Evolutionary conservation across 2,329 filamentous ascomycete genomes (phyloP), one percentile per base, ranked within the genome.

Genomic region (Coleophoma cylindrospora): DNA sequence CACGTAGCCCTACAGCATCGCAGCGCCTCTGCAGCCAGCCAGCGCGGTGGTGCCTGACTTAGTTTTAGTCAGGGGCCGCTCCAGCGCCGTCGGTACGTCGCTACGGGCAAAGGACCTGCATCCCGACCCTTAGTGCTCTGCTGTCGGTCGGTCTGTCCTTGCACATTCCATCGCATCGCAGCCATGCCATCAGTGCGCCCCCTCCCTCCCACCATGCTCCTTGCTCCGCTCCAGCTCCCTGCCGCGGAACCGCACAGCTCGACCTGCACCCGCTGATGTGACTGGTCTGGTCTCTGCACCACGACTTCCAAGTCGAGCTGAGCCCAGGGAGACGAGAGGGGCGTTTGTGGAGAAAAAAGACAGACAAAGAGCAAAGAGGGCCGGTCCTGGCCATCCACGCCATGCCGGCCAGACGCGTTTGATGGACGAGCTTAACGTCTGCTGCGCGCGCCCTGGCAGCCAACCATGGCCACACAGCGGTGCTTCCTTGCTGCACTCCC

Each of bases 281-380:
- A 38, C 36, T 38, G 14, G 36, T n/a, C 15, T 38, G 17, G 36
- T 38, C 36, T 14, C 36, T 14, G 17, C 36, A 38, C 6, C 17
- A 15, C 15, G 13, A 41, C 11, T 41, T 27, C 40, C n/a, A 17
- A 4, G 40, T 41, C 40, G 17, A 41, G 40, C 40, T 41, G 40
- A 41, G 27, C 27, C 27, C 6, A 27, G 27, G 27, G 27, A 41
- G 40, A 41, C 19, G 14, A 22, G 22, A 41, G 40, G 11, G 40
- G 40, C 40, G 40, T 41, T 41, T 41, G 40, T 41, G 40, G 40
- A 41, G 40, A 41, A n/a, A n/a, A n/a, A n/a, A n/a, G n/a, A n/a
- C n/a, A n/a, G n/a, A n/a, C n/a, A n/a, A n/a, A 41, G n/a, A 17
- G 2, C 15, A 7, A 11, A 17, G 40, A 19, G 22, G n/a, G 15